Percentiles rank a stretch among this genome's conserved stretches.
Evolutionary conservation across 192 early-diverging fungal species (phyloP).

Genomic region (Thamnidium elegans): DNA sequence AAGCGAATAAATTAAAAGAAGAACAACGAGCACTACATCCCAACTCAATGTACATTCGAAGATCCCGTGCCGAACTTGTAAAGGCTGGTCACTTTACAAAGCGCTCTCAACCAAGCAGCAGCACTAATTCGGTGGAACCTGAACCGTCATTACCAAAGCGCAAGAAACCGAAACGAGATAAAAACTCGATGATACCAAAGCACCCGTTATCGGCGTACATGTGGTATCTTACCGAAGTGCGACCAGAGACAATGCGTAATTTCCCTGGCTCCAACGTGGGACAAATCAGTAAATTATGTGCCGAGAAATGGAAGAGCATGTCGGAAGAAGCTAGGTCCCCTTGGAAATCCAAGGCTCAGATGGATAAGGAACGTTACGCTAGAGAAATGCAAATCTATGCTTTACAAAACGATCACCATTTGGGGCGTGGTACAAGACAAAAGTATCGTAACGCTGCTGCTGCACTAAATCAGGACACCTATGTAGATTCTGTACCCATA

Average conservation of each 20-base stretch:
- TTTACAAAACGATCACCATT: constrained; percentile 10
- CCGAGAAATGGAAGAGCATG: constrained; percentile 51
- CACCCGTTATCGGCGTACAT: constrained; percentile 72
- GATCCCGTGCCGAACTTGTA: constrained; percentile 58
- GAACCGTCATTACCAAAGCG: neutral
- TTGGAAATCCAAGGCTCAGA: constrained; percentile 49
- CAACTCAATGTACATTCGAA: constrained; percentile 53
- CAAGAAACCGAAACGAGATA: constrained; percentile 47
- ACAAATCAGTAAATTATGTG: constrained; percentile 64
- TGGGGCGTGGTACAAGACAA: constrained; percentile 28
- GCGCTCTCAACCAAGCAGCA: neutral
- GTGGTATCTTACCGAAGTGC: constrained; percentile 58
- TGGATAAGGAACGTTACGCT: constrained; percentile 63
- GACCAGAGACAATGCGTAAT: constrained; percentile 55
- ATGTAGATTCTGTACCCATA: too few species aligned
- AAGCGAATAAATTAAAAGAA: constrained; percentile 46
- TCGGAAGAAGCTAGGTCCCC: constrained; percentile 48
- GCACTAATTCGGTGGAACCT: neutral
- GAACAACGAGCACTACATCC: constrained; percentile 49
- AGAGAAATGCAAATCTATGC: constrained; percentile 54
- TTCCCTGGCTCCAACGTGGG: constrained; percentile 62
- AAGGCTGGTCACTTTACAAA: constrained; percentile 34
- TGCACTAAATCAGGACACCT: neutral
- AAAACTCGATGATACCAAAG: constrained; percentile 60
- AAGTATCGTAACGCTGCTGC: constrained; percentile 20